Base-by-base conservation (phyloP, 345 rosid species). In the Draba incana region DNA sequence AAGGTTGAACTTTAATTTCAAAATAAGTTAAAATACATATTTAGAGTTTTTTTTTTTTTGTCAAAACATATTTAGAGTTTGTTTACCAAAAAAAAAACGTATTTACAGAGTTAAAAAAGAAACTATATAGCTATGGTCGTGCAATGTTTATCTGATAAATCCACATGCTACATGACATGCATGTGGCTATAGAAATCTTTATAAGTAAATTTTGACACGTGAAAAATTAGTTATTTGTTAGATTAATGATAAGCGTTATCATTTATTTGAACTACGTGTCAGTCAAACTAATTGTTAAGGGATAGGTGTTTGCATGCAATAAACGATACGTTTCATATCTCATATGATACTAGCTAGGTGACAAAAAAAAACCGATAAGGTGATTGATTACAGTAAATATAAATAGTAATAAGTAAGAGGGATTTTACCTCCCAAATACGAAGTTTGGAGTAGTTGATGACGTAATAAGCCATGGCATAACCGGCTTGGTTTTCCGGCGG, bases 361-460 rank as follows among this genome's bases (percentile, higher is more conserved):
- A 37, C 44, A 25, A 25, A 24, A 59, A 1, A 25, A 8, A 38
- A 39, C 11, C 15, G 28, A 56, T 56, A 20, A 28, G 31, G 1
- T 38, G 14, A 42, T 42, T 13, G n/a, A 42, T 42, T 13, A 42
- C 46, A 4, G 12, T 42, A 12, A 42, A 42, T 42, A 42, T 31
- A 38, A 16, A 45, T 30, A 62, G 3, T 6, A 9, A 39, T 41
- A 28, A 20, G 7, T 47, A 35, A 33, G 14, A 27, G 10, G 4
- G 9, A 38, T 14, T 10, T 0, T 79, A 87, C 93, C 88, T 85
- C 90, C 93, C 93, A 87, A 42, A 87, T 87, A 25, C 93, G 88
- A 56, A 87, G 93, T 49, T 87, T 87, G 15, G 90, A 85, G 78
- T 87, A 87, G 73, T 85, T 87, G 77, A 87, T 84, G 71, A 87